Base-by-base conservation (phyloP, 2,329 filamentous ascomycete genomes). In the Cytospora paraplurivora region DNA sequence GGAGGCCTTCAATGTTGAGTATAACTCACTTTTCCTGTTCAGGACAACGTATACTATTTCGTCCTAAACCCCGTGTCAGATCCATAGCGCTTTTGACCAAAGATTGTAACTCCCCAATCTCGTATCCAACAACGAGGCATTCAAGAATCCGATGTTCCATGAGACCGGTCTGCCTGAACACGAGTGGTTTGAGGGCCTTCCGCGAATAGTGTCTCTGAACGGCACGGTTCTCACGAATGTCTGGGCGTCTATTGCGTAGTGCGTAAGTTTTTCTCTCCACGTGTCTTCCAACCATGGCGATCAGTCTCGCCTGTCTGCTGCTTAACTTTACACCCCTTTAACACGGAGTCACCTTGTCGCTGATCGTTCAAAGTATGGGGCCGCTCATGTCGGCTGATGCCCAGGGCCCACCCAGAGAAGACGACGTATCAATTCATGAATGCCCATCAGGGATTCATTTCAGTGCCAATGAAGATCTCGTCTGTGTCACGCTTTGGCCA, bases 291-390 rank as follows among this genome's bases (percentile, higher is more conserved):
- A 5, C n/a, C 4, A 11, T 47, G 33, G 12, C 44, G 21, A 7
- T 37, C 2, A 33, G n/a, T 34, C 55, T 57, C 41, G 49, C 41
- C 57, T 41, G n/a, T 59, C 57, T 11, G 19, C 13, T n/a, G 50
- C 38, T 61, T 4, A 27, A 21, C 41, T 44, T 53, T 55, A 53
- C 35, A 49, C 33, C 10, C 51, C 51, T 61, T 27, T 41, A 61
- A 33, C 54, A 47, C 44, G 44, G 44, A 21, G 44, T 47, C 44
- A 47, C 44, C 44, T 49, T 34, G 7, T 37, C 41, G 59, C 59
- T 53, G 54, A 61, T 53, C 59, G 51, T 51, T 49, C 49, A 47
- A 61, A 44, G 34, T 61, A 61, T 44, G 59, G 59, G 59, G 59
- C 59, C n/a, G n/a, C 11, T 61, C 51, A 55, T 61, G 51, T 61